These are phyloP conservation scores for Gossypium ekmanianum DNA, from an alignment of 345 rosid genomes.

Conservation along the genomic window DNA sequence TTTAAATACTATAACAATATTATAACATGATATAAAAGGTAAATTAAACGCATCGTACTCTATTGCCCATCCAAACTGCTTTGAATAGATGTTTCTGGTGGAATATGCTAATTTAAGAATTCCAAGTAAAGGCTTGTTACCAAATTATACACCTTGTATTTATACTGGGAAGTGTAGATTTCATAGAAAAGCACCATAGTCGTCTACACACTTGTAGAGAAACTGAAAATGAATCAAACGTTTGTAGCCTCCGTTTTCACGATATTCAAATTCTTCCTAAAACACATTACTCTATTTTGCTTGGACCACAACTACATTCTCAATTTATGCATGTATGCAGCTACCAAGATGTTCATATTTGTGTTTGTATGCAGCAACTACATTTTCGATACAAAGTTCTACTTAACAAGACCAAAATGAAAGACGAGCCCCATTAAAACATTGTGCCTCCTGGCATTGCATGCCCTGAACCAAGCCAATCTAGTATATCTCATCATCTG, in stretches of 20 bases:
- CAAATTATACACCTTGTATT: too few species aligned
- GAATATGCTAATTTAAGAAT: too few species aligned
- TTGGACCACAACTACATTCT: neutral
- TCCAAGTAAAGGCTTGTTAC: too few species aligned
- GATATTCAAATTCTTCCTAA: neutral
- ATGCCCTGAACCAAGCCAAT: constrained; percentile 17
- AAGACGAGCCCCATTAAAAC: neutral
- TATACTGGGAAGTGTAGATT: too few species aligned
- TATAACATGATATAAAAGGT: too few species aligned
- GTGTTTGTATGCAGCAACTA: neutral
- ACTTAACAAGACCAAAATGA: constrained; percentile 1
- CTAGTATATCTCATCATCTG: constrained; percentile 80
- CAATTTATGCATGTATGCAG: too few species aligned
- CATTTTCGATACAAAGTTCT: neutral
- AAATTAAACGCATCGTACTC: rapidly evolving
- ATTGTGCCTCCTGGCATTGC: constrained; percentile 32
- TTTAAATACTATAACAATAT: too few species aligned
- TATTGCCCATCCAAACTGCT: rapidly evolving
- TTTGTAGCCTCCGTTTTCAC: neutral
- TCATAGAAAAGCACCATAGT: too few species aligned
- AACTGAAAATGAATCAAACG: neutral
- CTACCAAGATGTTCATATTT: too few species aligned
- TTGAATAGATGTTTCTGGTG: too few species aligned
- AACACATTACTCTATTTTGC: neutral
- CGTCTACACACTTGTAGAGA: neutral